Evolutionary conservation across 164 flowering plant species (phyloP), one percentile per base, ranked within the genome.

Genomic region (Kingdonia uniflora): DNA sequence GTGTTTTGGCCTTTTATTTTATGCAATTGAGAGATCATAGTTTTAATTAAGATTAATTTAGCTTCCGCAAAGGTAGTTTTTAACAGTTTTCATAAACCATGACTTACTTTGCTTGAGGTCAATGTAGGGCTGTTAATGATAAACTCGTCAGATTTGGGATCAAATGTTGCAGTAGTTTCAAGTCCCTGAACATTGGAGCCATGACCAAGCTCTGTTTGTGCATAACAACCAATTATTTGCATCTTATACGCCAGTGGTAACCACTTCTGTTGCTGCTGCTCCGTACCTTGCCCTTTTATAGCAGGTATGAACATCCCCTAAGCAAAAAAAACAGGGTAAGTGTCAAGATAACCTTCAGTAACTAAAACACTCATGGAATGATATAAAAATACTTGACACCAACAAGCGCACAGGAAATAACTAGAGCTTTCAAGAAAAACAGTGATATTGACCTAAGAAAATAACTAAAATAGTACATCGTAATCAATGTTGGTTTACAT

Each of bases 171-270:
- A 42, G 94, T 89, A 11, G 97, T 87, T 67, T 94, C 99, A 58
- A 94, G 88, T 45, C 99, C 99, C 77, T 94, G 99, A 51, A 94
- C 96, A 73, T 89, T 94, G 17, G 99, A 94, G 17, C 99, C 99
- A 73, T 89, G 97, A 57, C 99, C 99, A 61, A 94, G 95, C 74
- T 94, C 99, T 51, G 99, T 94, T 68, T 89, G 99, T 23, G 99
- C 99, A 68, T 89, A 94, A 62, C 97, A 89, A 14, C 99, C 97
- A 76, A 94, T 87, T 60, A 89, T 94, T 71, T 89, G 84, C 99
- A 94, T 83, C 80, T 70, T 89, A 59, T 82, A 70, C n/a, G 96
- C 97, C 77, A 94, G 57, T 5, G 95, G 81, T 57, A 94, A 63
- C 99, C 99, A 94, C 67, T 87, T 89, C 53, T 77, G 49, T 42